Base-by-base conservation (phyloP, 1,284 basidiomycete species). In the Fomes fomentarius region DNA sequence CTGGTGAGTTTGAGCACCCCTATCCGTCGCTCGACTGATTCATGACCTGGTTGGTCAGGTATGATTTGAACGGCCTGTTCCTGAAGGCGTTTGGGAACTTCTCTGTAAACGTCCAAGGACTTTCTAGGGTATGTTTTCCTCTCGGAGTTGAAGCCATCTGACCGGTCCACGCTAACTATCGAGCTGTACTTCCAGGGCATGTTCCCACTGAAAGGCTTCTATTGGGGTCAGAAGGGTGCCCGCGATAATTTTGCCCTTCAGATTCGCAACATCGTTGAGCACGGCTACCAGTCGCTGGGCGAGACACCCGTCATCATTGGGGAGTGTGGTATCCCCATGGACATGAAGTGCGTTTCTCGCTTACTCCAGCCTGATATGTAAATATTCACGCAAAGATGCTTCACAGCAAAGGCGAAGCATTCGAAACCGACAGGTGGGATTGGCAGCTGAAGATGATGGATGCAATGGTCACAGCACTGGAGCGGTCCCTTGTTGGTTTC, bases 251-350 rank as follows among this genome's bases (percentile, higher is more conserved):
- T 88, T 68, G 74, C 81, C 9, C 69, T 89, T 3, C 95, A 97
- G 65, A 87, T 97, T 39, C 75, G 78, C n/a, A 95, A 87, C 57
- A 81, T 96, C 40, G 83, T 92, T 4, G 76, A 88, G 45, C 77
- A 81, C 30, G 85, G 81, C 0, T 84, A 91, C 62, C 71, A 79
- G 30, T 76, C 82, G 3, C 76, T 96, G 0, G 91, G 90, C 24
- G 89, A 94, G 64, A 81, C 74, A 11, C 94, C 94, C 9, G 82
- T 93, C 31, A 73, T 96, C 8, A 84, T 98, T 58, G 94, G 94
- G 24, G 95, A 98, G 70, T 92, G 89, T 60, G 95, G 95, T 30
- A 79, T 96, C 34, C 94, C 94, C 0, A 95, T 97, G 86, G 94
- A 98, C 65, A 82, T 96, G 79, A 96, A 97, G 91, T 93, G 63